Evolutionary conservation across 2,329 filamentous ascomycete species (phyloP).

Genomic region (Zymoseptoria passerinii): DNA sequence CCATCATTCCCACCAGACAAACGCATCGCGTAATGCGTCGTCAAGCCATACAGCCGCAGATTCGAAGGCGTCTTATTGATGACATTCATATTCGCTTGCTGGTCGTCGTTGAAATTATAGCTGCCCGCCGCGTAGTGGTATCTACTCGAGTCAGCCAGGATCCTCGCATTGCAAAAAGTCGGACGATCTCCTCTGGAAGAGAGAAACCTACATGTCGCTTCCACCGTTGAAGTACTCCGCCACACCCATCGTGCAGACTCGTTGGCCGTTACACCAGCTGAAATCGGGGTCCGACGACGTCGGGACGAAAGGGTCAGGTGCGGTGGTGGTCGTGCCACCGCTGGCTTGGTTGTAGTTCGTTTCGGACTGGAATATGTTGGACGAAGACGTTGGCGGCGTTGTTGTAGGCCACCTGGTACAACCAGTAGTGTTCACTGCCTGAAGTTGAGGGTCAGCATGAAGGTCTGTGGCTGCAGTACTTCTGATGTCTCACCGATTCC

Average conservation of each 20-base stretch:
- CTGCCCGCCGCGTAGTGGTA: conserved; percentile 24
- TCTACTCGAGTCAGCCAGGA: conserved; percentile 29
- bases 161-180: conserved; percentile 1
- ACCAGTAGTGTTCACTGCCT: conserved; percentile 42
- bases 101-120: conserved; percentile 29
- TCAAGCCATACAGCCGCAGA: conserved; percentile 6
- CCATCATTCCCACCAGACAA: conserved; percentile 6
- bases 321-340: neutral
- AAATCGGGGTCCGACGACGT: conserved; percentile 24
- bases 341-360: conserved; percentile 42
- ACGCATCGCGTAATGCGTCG: conserved; percentile 4
- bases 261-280: conserved; percentile 10
- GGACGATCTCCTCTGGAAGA: neutral
- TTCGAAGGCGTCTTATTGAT: conserved; percentile 4
- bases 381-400: conserved; percentile 42
- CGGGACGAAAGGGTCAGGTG: conserved; percentile 18
- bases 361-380: conserved; percentile 42
- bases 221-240: conserved; percentile 26
- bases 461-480: neutral
- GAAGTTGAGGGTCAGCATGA: neutral
- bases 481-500: conserved; percentile 29
- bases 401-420: conserved; percentile 43
- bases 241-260: conserved; percentile 26
- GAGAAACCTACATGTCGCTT: conserved; percentile 6
- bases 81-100: conserved; percentile 8